Base-by-base conservation (phyloP, 2,329 filamentous ascomycete genomes). In the Trichothecium roseum region DNA sequence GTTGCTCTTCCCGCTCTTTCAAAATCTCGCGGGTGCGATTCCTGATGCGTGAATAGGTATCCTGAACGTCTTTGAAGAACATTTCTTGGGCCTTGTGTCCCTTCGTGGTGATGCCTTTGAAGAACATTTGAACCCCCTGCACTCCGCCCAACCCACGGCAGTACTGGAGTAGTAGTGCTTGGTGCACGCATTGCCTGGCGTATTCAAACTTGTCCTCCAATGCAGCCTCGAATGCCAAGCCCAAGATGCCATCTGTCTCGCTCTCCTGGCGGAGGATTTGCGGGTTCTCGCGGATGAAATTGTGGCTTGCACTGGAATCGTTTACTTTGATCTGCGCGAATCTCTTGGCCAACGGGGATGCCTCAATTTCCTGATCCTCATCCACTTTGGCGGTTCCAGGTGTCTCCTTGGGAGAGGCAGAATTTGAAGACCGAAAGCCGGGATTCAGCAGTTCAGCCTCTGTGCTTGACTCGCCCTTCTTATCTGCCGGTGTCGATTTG, bases 161-260 rank as follows among this genome's bases (percentile, higher is more conserved):
- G 65, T 98, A 98, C 57, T 98, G 91, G 28, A 98, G 64, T 10
- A 98, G 69, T 13, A 96, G 69, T 3, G 83, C 89, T 56, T 96
- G 88, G 60, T 98, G 91, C 16, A 98, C 87, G 59, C 81, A 95
- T 55, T 89, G 84, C 32, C 80, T 75, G 4, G 85, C 78, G 45
- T 81, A 75, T n/a, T 84, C 81, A 37, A 81, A 75, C 45, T 84
- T 76, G 37, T 76, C 74, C 43, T 85, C 79, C 40, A 93, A 73
- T 44, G 89, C 83, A 1, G 80, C 78, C 54, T 94, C 88, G 61
- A 98, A 96, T 0, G 88, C 91, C 59, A 94, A 76, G 34, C 94
- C 79, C 12, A 98, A 69, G 8, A 98, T 69, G 13, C 86, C 89
- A 53, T 98, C 89, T 2, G 87, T 91, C 57, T 96, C 87, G 44